phyloP scores from a whole-genome alignment of 225 moss, liverwort and hornwort genomes.

The Physcomitrium patens region DNA sequence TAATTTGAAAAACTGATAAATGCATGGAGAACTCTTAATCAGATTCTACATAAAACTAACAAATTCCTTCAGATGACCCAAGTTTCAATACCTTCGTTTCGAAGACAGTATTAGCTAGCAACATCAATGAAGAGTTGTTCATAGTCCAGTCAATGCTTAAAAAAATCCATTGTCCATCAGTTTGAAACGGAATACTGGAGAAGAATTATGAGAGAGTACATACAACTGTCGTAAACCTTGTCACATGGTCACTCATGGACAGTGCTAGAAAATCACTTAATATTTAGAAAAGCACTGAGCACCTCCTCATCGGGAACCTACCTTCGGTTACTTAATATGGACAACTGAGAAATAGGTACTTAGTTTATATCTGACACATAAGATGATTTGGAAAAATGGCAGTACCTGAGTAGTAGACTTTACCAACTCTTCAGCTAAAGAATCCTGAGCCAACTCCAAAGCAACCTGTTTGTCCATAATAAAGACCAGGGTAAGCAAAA shows the following conservation, averaged over 20 bases:
- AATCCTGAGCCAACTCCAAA: conserved; percentile 90
- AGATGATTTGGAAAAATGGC: conserved; percentile 20
- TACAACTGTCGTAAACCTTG: conserved; percentile 1
- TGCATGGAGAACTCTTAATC: neutral
- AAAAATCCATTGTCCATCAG: conserved; percentile 17
- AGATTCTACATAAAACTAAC: neutral
- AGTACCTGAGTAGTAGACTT: conserved; percentile 92
- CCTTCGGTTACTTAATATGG: neutral
- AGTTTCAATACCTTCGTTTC: neutral
- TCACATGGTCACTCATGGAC: neutral
- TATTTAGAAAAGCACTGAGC: conserved; percentile 9
- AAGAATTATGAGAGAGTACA: neutral
- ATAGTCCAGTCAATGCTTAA: neutral
- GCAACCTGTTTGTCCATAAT: conserved; percentile 60
- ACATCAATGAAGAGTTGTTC: neutral
- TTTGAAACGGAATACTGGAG: neutral
- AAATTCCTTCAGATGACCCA: conserved; percentile 4
- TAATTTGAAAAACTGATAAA: neutral
- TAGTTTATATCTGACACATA: conserved; percentile 15
- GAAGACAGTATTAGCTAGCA: neutral
- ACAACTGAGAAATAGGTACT: neutral
- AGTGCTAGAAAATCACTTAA: neutral
- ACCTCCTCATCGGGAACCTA: neutral
- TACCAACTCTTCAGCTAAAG: conserved; percentile 94
- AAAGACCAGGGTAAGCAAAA: conserved; percentile 20